phyloP scores from a whole-genome alignment of 108 stramenopile genomes.

The Nitzschia palea region DNA sequence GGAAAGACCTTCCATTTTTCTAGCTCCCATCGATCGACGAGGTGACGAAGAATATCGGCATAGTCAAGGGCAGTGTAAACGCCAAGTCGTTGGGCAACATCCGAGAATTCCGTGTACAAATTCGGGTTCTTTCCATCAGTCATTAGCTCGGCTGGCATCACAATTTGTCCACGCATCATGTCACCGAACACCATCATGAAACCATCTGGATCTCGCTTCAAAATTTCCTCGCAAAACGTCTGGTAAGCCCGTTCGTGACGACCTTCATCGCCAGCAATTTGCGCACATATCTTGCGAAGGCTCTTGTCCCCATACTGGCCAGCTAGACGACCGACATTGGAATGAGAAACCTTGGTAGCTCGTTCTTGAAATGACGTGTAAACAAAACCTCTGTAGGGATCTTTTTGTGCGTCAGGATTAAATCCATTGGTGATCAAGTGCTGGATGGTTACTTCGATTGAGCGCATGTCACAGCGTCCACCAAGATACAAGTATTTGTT shows the following conservation, averaged over 20 bases:
- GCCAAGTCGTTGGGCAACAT: conserved; percentile 78
- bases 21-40: conserved; percentile 83
- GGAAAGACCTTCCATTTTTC: conserved; percentile 76
- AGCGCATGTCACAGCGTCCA: conserved; percentile 87
- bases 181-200: conserved; percentile 80
- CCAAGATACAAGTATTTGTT: conserved; percentile 89
- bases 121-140: conserved; percentile 76
- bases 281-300: conserved; percentile 78
- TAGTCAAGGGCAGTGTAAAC: conserved; percentile 94
- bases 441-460: conserved; percentile 90
- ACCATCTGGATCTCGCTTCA: conserved; percentile 86
- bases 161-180: conserved; percentile 88
- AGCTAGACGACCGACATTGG: conserved; percentile 83
- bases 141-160: conserved; percentile 93
- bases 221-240: conserved; percentile 75
- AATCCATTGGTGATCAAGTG: conserved; percentile 91
- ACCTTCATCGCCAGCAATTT: conserved; percentile 91
- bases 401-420: conserved; percentile 85
- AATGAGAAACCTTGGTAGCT: conserved; percentile 88
- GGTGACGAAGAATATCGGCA: conserved; percentile 88
- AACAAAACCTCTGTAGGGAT: conserved; percentile 93
- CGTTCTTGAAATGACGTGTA: conserved; percentile 95
- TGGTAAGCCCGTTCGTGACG: conserved; percentile 94
- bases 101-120: conserved; percentile 85
- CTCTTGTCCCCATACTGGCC: conserved; percentile 67